phyloP scores from a whole-genome alignment of 1,284 basidiomycete species.

The Stereum hirsutum region DNA sequence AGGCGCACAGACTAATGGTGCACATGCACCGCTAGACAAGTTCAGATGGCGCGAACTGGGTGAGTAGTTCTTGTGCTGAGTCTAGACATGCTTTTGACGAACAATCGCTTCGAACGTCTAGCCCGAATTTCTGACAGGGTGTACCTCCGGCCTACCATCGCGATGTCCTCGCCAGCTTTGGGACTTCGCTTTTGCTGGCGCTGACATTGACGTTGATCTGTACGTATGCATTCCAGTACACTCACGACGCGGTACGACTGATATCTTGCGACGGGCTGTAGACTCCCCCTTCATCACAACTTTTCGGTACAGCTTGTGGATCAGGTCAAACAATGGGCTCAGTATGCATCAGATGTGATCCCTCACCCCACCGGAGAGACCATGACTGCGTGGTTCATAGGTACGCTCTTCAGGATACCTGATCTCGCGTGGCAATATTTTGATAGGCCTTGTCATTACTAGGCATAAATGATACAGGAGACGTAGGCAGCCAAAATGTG shows the following conservation, averaged over 20 bases:
- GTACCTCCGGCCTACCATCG: slow-evolving; percentile 34
- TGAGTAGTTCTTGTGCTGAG: slow-evolving; percentile 12
- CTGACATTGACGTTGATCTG: slow-evolving; percentile 39
- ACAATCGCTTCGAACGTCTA: slow-evolving; percentile 11
- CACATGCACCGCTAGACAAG: slow-evolving; percentile 31
- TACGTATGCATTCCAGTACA: slow-evolving; percentile 15
- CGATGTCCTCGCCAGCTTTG: slow-evolving; percentile 40
- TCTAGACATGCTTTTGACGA: no score
- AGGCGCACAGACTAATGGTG: background rate
- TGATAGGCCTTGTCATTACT: no score
- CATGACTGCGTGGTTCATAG: slow-evolving; percentile 48
- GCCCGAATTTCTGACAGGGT: slow-evolving; percentile 45
- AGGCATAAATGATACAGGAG: slow-evolving; percentile 51
- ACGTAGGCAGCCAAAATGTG: slow-evolving; percentile 38
- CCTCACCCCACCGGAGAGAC: slow-evolving; percentile 31
- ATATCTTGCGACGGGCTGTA: slow-evolving; percentile 2
- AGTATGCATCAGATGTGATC: slow-evolving; percentile 32
- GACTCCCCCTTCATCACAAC: slow-evolving; percentile 29
- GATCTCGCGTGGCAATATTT: no score
- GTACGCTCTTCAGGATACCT: no score
- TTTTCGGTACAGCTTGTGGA: slow-evolving; percentile 40
- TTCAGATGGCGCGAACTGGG: slow-evolving; percentile 46
- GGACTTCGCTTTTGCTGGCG: slow-evolving; percentile 49
- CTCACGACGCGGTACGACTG: background rate
- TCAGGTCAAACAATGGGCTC: slow-evolving; percentile 39